Conservation (phyloP, 495 filamentous ascomycete genomes). For the Penicillium roqueforti region DNA sequence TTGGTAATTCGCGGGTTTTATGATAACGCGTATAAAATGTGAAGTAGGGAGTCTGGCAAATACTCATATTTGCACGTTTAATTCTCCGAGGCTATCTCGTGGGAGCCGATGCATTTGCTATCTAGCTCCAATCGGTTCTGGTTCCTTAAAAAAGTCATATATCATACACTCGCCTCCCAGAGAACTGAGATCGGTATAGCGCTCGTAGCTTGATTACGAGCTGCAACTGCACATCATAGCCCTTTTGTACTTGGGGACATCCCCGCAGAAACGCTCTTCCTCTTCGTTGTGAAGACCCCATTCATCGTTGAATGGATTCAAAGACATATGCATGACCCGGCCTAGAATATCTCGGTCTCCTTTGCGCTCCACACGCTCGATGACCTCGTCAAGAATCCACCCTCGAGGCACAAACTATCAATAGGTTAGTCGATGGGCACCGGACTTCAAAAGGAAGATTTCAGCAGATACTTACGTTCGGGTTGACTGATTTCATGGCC, state of each 20-base stretch:
- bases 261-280: constrained; percentile 79
- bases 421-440: constrained; percentile 3
- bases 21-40: constrained; percentile 1
- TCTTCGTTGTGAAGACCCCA: constrained; percentile 69
- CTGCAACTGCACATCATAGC: constrained; percentile 91
- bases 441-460: neutral
- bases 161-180: neutral
- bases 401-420: constrained; percentile 69
- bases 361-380: constrained; percentile 77
- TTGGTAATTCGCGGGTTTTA: constrained; percentile 3
- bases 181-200: neutral
- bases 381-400: constrained; percentile 93
- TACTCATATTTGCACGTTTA: constrained; percentile 1
- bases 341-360: constrained; percentile 74
- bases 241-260: constrained; percentile 72
- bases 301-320: constrained; percentile 76
- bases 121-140: neutral
- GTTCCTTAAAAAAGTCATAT: neutral
- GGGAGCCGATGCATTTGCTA: neutral
- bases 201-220: constrained; percentile 23
- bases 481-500: constrained; percentile 81
- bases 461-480: constrained; percentile 50
- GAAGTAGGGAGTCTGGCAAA: constrained; percentile 7
- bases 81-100: neutral
- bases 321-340: constrained; percentile 70